Evolutionary conservation across 192 early-diverging fungal genomes (phyloP), one percentile per base, ranked within the genome.

Genomic region (Ramicandelaber brevisporus): DNA sequence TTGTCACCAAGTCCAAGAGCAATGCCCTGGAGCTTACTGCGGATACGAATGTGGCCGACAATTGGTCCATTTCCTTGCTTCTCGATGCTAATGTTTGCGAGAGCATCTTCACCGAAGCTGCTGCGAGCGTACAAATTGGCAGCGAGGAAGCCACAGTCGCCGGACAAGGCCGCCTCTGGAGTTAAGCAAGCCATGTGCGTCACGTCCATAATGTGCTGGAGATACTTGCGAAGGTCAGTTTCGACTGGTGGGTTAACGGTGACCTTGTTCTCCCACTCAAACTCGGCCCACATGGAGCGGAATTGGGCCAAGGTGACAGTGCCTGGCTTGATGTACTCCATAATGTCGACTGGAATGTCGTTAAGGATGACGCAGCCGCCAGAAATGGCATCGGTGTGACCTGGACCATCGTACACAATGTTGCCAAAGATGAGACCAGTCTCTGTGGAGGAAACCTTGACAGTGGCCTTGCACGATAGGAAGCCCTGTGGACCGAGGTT

Each of bases 251-350:
- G 44, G 21, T 67, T 71, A 37, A 82, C 75, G 27, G 75, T 86
- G 36, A 98, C 86, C 65, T 95, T 95, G 62, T 98, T 98, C 51
- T 98, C 92, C 92, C 92, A 98, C 49, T 98, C 92, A 59, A 98
- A 98, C 55, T 98, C 92, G 27, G 70, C 79, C 92, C 92, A 98
- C 85, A 93, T 92, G 38, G 69, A 53, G 31, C 88, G 71, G 81
- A 98, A 98, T 68, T 80, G 77, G 17, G 72, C 77, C 46, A 88
- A 83, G 25, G 68, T 73, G 58, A 86, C 93, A 23, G 51, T 58
- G 17, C 77, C 81, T 12, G 86, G 78, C 26, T 87, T 80, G 54
- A 98, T 92, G 48, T 95, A 98, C 50, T 95, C 92, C 87, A 95
- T 90, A 39, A 98, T 98, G 40, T 98, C 92, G 41, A 98, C 81